Conservation (phyloP, 2,329 filamentous ascomycete genomes). For the Colletotrichum chlorophyti region DNA sequence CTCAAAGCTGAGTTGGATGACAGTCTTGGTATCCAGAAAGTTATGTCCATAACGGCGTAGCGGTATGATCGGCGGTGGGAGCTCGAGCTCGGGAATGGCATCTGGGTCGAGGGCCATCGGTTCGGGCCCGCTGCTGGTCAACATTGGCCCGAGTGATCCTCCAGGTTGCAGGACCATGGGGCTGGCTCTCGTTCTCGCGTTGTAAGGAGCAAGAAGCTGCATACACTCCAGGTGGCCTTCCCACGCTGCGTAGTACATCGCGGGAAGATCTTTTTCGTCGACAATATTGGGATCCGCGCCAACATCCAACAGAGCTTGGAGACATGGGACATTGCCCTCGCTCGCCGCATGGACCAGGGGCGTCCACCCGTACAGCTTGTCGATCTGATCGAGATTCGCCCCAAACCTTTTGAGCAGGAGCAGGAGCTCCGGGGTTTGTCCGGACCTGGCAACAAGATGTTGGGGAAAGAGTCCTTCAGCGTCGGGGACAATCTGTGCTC, state of each 20-base stretch:
- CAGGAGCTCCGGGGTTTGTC: constrained; percentile 80
- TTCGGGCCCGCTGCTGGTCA: constrained; percentile 57
- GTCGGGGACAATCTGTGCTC: constrained; percentile 86
- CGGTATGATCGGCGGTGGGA: constrained; percentile 96
- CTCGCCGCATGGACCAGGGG: constrained; percentile 95
- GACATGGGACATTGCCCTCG: constrained; percentile 90
- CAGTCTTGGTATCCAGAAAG: constrained; percentile 96
- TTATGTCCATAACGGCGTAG: constrained; percentile 95
- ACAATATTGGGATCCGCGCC: constrained; percentile 80
- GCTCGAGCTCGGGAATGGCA: constrained; percentile 87
- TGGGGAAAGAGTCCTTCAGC: constrained; percentile 97
- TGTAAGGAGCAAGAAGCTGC: constrained; percentile 76
- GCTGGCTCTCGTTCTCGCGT: constrained; percentile 50
- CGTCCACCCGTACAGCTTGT: constrained; percentile 98
- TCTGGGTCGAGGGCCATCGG: constrained; percentile 79
- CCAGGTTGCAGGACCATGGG: constrained; percentile 51
- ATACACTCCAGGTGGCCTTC: constrained; percentile 96
- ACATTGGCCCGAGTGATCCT: constrained; percentile 48
- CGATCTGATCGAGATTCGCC: constrained; percentile 87
- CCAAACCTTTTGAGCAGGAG: constrained; percentile 84
- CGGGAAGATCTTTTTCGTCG: constrained; percentile 91
- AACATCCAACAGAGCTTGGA: constrained; percentile 80
- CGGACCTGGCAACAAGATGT: constrained; percentile 90
- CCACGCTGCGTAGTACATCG: constrained; percentile 99
- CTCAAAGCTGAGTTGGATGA: constrained; percentile 91